phyloP scores from a whole-genome alignment of 1,139 yeast species.

The Taphrina communis region DNA sequence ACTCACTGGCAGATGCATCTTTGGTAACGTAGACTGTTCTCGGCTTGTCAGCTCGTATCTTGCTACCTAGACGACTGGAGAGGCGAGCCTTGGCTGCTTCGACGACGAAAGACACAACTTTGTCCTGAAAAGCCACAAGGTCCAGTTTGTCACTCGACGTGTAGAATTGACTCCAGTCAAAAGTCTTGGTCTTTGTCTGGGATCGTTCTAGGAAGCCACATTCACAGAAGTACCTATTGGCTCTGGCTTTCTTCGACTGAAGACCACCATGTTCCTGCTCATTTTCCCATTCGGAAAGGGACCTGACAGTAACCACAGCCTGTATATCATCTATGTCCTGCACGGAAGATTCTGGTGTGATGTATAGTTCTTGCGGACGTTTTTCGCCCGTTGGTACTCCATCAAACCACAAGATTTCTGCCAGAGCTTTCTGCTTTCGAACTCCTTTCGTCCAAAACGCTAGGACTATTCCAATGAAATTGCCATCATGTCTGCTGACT shows the following conservation, averaged over 20 bases:
- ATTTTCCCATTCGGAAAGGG: not conserved
- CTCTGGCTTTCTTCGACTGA: conserved; percentile 1
- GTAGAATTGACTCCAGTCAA: conserved; percentile 19
- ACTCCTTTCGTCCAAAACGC: conserved; percentile 21
- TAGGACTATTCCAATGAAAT: conserved; percentile 12
- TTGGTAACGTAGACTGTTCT: not conserved
- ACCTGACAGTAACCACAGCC: conserved; percentile 1
- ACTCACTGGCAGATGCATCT: not conserved
- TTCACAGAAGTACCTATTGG: conserved; percentile 14
- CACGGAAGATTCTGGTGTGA: conserved; percentile 20
- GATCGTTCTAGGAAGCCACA: conserved; percentile 21
- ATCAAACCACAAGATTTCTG: conserved; percentile 26
- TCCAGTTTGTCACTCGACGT: not conserved
- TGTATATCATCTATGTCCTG: conserved; percentile 7
- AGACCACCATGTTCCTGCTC: not conserved
- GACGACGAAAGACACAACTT: conserved; percentile 6
- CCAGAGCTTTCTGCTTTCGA: not conserved
- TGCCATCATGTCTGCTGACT: conserved; percentile 16
- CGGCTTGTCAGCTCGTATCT: not conserved
- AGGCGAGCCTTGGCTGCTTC: conserved; percentile 18
- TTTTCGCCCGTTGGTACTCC: not conserved
- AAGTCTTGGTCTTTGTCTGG: conserved; percentile 12
- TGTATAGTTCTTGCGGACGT: conserved; percentile 18
- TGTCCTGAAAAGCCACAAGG: conserved; percentile 16
- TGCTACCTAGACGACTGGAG: conserved; percentile 1